Evolutionary conservation across 2,329 filamentous ascomycete genomes (phyloP).

Genomic region (Seiridium unicorne): DNA sequence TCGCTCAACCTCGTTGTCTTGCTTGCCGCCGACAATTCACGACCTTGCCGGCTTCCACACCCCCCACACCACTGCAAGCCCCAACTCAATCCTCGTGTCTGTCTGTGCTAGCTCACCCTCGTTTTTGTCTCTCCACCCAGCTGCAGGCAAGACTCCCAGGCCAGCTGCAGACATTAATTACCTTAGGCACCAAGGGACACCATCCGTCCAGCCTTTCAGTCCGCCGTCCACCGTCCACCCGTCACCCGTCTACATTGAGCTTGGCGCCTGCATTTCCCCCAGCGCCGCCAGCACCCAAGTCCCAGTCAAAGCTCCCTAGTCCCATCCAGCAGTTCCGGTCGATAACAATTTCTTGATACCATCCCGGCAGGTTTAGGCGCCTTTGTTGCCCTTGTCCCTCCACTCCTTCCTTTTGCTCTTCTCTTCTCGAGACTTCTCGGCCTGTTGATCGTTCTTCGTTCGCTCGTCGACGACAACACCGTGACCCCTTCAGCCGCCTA

Average conservation of each 20-base stretch:
- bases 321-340: neutral
- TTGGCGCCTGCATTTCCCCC: neutral
- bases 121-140: conserved; percentile 3
- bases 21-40: neutral
- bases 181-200: neutral
- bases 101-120: neutral
- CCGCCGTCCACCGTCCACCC: neutral
- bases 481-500: neutral
- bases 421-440: neutral
- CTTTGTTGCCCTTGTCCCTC: conserved; percentile 1
- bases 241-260: neutral
- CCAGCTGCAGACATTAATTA: neutral
- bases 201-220: neutral
- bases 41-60: neutral
- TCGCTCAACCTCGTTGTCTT: neutral
- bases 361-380: conserved; percentile 2
- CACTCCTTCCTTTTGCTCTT: neutral
- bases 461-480: neutral
- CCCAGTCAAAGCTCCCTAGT: neutral
- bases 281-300: neutral
- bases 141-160: conserved; percentile 1
- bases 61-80: conserved; percentile 3
- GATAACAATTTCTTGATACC: conserved; percentile 1
- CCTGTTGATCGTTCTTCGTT: neutral
- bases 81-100: conserved; percentile 4